Percentiles rank a stretch among this genome's conserved stretches.
Conservation (phyloP, 805 yeast species). For the Candida andamanensis region DNA sequence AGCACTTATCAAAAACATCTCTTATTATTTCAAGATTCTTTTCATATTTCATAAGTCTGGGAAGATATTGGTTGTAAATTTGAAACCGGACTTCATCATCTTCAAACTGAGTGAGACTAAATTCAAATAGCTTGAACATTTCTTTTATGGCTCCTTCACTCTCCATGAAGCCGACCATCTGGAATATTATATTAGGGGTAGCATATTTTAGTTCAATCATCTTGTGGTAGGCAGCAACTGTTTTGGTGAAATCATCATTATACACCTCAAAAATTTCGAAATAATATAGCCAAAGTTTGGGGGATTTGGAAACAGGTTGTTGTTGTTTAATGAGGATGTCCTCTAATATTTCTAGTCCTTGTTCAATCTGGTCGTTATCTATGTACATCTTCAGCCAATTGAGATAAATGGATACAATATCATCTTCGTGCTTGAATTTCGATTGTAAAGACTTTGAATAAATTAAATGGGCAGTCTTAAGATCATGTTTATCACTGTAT, state of each 20-base stretch:
- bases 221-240: conserved; percentile 21
- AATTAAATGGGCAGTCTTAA: conserved; percentile 56
- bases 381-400: conserved; percentile 71
- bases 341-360: conserved; percentile 31
- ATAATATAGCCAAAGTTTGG: conserved; percentile 67
- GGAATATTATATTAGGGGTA: conserved; percentile 60
- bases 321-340: conserved; percentile 20
- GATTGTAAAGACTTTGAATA: conserved; percentile 64
- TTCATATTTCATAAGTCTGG: conserved; percentile 35
- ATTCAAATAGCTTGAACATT: conserved; percentile 59
- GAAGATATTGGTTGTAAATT: conserved; percentile 66
- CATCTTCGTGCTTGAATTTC: conserved; percentile 58
- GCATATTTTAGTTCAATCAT: conserved; percentile 51
- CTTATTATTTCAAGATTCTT: conserved; percentile 37
- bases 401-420: conserved; percentile 64
- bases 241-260: conserved; percentile 21
- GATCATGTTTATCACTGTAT: conserved; percentile 53
- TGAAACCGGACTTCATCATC: conserved; percentile 54
- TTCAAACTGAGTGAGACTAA: conserved; percentile 57
- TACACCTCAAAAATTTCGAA: conserved; percentile 63
- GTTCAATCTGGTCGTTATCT: conserved; percentile 40
- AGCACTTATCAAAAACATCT: conserved; percentile 63
- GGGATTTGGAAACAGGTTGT: conserved; percentile 46
- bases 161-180: conserved; percentile 60
- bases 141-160: conserved; percentile 42